Evolutionary conservation across 257 asterid genomes (phyloP).

Genomic region (Fraxinus cuspidata): DNA sequence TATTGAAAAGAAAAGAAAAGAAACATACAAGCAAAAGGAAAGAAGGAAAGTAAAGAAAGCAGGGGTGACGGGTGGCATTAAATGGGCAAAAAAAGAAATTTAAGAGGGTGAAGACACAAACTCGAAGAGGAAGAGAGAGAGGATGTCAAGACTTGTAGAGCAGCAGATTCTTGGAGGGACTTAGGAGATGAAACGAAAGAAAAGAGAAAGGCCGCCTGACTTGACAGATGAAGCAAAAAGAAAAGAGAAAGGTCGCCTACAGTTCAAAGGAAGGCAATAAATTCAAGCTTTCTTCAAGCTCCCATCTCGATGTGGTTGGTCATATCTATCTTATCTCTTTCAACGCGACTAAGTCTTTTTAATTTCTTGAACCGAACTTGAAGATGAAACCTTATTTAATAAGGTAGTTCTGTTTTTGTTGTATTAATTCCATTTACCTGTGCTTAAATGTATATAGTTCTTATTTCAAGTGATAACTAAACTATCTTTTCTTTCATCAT

Average conservation of each 20-base stretch:
- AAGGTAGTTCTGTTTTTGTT: background rate
- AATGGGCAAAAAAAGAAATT: background rate
- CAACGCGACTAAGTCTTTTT: too few species aligned
- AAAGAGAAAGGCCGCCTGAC: background rate
- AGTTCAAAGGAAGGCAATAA: background rate
- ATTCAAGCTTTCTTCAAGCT: background rate
- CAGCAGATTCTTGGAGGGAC: background rate
- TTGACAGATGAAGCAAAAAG: background rate
- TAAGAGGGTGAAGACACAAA: background rate
- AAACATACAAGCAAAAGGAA: background rate
- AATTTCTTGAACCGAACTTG: background rate
- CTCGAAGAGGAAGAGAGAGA: background rate
- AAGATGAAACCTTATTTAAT: background rate
- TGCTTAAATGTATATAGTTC: background rate
- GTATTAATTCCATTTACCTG: background rate
- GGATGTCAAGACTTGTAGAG: background rate
- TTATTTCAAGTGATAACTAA: background rate
- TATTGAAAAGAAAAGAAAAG: background rate
- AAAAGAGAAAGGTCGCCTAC: background rate
- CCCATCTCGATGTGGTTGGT: background rate
- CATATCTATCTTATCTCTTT: background rate
- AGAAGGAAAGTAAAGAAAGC: too few species aligned
- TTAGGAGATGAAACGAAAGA: background rate
- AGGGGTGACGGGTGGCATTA: background rate
- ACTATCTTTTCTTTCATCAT: background rate